Evolutionary conservation across 1,284 basidiomycete species (phyloP), one percentile per base, ranked within the genome.

Genomic region (Marasmius oreades): DNA sequence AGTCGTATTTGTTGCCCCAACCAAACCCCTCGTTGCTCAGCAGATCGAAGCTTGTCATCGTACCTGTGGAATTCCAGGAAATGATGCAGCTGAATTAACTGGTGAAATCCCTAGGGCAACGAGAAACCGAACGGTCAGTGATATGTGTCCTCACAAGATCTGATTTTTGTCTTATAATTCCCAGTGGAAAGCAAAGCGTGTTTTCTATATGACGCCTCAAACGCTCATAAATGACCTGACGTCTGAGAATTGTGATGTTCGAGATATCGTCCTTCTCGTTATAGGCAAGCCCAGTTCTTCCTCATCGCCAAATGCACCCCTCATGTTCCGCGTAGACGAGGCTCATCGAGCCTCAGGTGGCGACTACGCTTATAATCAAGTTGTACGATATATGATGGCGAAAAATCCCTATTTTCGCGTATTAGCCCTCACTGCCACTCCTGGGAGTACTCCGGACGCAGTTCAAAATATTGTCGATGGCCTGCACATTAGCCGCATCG

Each of bases 131-230:
- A 75, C 83, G 63, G 93, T 94, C 65, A 64, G 87, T 74, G 16
- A 7, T 50, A 34, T 16, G 5, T 51, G 46, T 31, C 31, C 14
- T 51, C 42, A 34, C 39, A 43, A 39, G 52, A 31, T 52, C 26
- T 24, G 22, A 23, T 52, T 16, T n/a, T 47, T 31, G 46, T 23
- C 51, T 34, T 34, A 34, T 42, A 26, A 36, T 52, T 52, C 44
- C 22, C 52, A 93, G 88, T 96, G 92, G 90, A 73, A 78, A 60
- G 78, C 89, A 62, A 94, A 96, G 69, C 82, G 95, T 5, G 88
- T 99, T 23, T 95, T 99, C 68, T 99, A 96, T 71, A 95, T 97
- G 85, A 99, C 97, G 0, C 96, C 97, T 0, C 97, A 99, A 69
- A 98, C 96, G 0, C 80, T 99, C 23, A 78, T 92, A 58, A 98